These are phyloP conservation scores for Pholiota molesta DNA, from an alignment of 768 basidiomycete species.

Conservation along the genomic window DNA sequence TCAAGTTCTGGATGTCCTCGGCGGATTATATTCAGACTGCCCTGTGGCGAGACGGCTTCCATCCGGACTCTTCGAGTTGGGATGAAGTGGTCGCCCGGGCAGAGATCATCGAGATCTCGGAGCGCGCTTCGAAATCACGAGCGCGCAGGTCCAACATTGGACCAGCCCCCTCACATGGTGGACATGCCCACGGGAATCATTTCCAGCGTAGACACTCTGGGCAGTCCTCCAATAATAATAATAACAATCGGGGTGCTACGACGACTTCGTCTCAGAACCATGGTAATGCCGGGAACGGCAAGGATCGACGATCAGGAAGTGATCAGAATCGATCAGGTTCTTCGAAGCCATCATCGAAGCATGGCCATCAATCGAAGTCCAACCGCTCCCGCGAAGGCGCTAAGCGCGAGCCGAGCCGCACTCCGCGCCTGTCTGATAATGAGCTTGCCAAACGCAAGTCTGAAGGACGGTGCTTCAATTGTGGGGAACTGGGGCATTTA, in stretches of 20 bases:
- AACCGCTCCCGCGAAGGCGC: not conserved
- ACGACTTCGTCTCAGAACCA: no score
- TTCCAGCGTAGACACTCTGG: not conserved
- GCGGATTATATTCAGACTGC: not conserved
- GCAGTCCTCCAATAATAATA: not conserved
- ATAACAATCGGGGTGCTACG: no score
- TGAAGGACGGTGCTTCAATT: slow-evolving; percentile 26
- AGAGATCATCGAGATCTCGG: slow-evolving; percentile 8
- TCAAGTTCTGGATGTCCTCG: not conserved
- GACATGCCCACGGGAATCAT: not conserved
- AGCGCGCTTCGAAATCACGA: not conserved
- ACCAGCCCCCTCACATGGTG: no score
- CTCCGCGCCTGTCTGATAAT: slow-evolving; percentile 8
- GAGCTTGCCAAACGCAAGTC: slow-evolving; percentile 20
- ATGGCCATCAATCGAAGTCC: not conserved
- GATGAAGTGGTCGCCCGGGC: slow-evolving; percentile 5
- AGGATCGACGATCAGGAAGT: no score
- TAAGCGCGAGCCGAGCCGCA: not conserved
- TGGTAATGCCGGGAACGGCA: no score
- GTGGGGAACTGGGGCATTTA: slow-evolving; percentile 24
- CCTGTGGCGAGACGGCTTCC: not conserved
- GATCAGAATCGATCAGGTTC: no score
- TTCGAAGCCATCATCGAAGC: no score
- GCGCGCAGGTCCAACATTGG: not conserved
- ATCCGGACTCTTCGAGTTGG: not conserved